phyloP scores from a whole-genome alignment of 1,284 basidiomycete genomes.

The Apiotrichum sp. region DNA sequence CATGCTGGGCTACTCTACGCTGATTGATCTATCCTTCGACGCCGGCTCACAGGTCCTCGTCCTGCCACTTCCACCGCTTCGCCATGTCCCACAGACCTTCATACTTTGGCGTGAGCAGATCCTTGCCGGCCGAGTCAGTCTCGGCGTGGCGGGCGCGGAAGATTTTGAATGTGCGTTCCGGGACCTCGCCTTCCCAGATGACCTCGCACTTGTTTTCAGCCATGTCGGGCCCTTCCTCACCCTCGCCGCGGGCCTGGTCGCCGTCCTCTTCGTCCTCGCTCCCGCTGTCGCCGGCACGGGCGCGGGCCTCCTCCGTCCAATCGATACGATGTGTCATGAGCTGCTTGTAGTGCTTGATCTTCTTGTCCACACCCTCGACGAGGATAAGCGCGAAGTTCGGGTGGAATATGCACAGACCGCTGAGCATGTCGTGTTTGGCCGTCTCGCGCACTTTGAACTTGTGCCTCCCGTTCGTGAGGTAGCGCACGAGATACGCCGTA shows the following conservation, averaged over 20 bases:
- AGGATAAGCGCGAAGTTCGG: constrained; percentile 83
- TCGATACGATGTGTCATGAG: constrained; percentile 83
- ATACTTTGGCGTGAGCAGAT: constrained; percentile 52
- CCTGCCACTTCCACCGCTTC: constrained; percentile 56
- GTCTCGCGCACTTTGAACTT: constrained; percentile 96
- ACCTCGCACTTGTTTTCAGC: constrained; percentile 82
- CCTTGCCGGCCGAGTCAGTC: constrained; percentile 76
- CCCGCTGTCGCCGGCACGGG: constrained; percentile 60
- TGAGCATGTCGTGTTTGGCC: constrained; percentile 81
- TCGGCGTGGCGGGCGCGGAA: constrained; percentile 82
- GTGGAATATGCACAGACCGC: constrained; percentile 84
- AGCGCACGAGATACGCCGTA: constrained; percentile 85
- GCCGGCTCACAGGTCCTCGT: constrained; percentile 40
- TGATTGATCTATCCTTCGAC: too few species aligned
- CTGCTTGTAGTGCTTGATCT: constrained; percentile 79
- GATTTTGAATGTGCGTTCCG: constrained; percentile 71
- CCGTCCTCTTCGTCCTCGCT: constrained; percentile 50
- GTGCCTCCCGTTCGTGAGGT: constrained; percentile 84
- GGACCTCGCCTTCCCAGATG: constrained; percentile 85
- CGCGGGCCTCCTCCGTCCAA: constrained; percentile 87
- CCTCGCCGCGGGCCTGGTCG: constrained; percentile 21
- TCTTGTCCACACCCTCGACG: constrained; percentile 84
- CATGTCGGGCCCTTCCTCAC: constrained; percentile 52
- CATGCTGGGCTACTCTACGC: neutral
- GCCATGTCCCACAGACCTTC: constrained; percentile 86